Base-by-base conservation (phyloP, 331 rosid genomes). In the Ulmus americana region DNA sequence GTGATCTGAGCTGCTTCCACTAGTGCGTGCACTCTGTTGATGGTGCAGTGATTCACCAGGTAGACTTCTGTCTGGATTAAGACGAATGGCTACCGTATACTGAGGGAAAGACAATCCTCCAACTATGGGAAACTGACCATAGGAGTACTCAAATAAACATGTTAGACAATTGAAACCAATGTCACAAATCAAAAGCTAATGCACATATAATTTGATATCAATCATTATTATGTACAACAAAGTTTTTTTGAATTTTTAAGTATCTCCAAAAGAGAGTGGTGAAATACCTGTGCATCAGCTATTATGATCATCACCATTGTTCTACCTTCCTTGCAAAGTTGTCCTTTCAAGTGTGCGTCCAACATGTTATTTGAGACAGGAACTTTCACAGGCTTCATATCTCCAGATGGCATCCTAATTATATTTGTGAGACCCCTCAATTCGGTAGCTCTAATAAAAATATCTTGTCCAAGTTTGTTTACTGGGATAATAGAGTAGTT, bases 391-490 rank as follows among this genome's bases (percentile, higher is more conserved):
- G 95, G 81, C 83, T 80, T 94, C 91, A 79, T 82, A 75, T 90
- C 97, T 76, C 97, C 99, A 38, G 99, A 79, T 45, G 95, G 85
- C 99, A 94, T 94, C 78, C 59, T 74, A 55, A 79, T 76, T 72
- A 87, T 81, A 77, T 73, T 87, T 61, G 84, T 77, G 7, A 90
- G 88, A 64, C 86, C 95, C 76, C 86, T 83, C 41, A 81, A 80
- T 80, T 94, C 97, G 41, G 95, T 85, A 69, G 97, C 95, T 61
- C 95, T 87, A 69, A 94, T 81, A 80, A 79, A 94, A 61, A 94
- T 84, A 70, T 94, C 97, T 80, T 90, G 97, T 63, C 99, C 99
- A 73, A 94, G 97, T 77, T 85, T 90, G 80, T 94, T 94, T 74
- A 83, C 89, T 46, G 99, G 99, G 70, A 94, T 84, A 72, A 94